Percentiles rank a stretch among this genome's conserved stretches.
phyloP scores from a whole-genome alignment of 495 filamentous ascomycete species.

The Oidiodendron maius region DNA sequence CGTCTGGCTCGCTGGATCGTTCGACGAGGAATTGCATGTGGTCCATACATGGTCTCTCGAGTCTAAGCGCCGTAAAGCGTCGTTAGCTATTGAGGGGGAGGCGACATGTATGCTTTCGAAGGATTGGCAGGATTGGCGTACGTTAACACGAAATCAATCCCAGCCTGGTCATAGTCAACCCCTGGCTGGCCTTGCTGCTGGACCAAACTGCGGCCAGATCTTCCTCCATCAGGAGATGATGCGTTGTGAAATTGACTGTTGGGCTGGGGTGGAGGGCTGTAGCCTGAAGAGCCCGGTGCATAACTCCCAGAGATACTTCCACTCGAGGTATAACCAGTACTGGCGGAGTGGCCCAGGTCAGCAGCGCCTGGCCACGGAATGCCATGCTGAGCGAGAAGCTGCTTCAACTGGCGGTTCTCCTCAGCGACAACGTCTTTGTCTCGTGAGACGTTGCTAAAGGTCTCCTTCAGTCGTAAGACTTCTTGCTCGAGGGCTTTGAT shows the following conservation, averaged over 20 bases:
- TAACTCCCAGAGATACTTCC: constrained; percentile 55
- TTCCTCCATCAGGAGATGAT: neutral
- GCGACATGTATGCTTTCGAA: constrained; percentile 58
- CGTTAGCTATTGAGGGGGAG: constrained; percentile 50
- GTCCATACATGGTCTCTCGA: constrained; percentile 92
- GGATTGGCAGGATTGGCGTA: constrained; percentile 50
- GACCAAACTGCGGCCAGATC: constrained; percentile 22
- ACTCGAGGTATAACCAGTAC: constrained; percentile 43
- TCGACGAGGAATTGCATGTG: constrained; percentile 77
- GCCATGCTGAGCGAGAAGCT: constrained; percentile 67
- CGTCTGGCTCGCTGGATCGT: constrained; percentile 44
- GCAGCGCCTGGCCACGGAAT: constrained; percentile 51
- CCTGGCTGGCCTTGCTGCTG: constrained; percentile 33
- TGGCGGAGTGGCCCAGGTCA: constrained; percentile 37
- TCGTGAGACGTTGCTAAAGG: constrained; percentile 52
- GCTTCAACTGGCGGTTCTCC: constrained; percentile 74
- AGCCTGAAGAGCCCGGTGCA: constrained; percentile 29
- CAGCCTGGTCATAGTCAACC: constrained; percentile 80
- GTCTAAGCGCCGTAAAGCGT: constrained; percentile 43
- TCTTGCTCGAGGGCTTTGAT: constrained; percentile 91
- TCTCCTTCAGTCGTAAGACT: constrained; percentile 64
- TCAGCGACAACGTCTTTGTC: constrained; percentile 61
- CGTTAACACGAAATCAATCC: constrained; percentile 95
- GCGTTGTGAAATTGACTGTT: constrained; percentile 3
- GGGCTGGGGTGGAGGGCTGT: constrained; percentile 28